phyloP scores from a whole-genome alignment of 2,329 filamentous ascomycete species.

The Cordyceps pruinosa region DNA sequence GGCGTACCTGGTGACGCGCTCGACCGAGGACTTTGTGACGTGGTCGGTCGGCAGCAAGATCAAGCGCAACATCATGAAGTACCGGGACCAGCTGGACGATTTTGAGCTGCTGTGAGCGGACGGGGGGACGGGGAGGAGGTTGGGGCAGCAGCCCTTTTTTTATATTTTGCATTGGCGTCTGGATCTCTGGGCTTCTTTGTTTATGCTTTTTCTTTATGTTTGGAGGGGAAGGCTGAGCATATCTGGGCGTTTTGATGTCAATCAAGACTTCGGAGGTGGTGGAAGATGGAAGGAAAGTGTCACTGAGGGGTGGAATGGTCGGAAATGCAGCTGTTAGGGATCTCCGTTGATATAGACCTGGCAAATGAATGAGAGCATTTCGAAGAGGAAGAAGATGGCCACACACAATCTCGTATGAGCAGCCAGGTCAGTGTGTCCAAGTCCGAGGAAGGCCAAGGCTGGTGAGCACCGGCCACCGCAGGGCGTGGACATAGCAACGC shows the following conservation, averaged over 20 bases:
- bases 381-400: not conserved
- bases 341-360: not conserved
- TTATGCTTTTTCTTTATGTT: not conserved
- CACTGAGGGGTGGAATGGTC: not conserved
- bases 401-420: not conserved
- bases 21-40: slow-evolving; percentile 92
- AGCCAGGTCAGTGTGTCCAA: not conserved
- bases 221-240: not conserved
- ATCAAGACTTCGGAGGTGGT: not conserved
- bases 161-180: not conserved
- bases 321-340: not conserved
- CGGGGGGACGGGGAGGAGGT: too few species aligned
- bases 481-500: not conserved
- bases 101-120: slow-evolving; percentile 71
- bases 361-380: not conserved
- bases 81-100: slow-evolving; percentile 90
- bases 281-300: not conserved
- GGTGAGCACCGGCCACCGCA: not conserved
- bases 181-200: not conserved
- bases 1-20: slow-evolving; percentile 80
- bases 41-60: slow-evolving; percentile 97
- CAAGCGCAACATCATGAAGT: slow-evolving; percentile 91
- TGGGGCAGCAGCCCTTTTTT: not conserved
- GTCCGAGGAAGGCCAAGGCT: not conserved
- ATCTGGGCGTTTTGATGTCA: slow-evolving; percentile 3